Evolutionary conservation across 345 rosid genomes (phyloP), one percentile per base, ranked within the genome.

Genomic region (Salix dunnii): DNA sequence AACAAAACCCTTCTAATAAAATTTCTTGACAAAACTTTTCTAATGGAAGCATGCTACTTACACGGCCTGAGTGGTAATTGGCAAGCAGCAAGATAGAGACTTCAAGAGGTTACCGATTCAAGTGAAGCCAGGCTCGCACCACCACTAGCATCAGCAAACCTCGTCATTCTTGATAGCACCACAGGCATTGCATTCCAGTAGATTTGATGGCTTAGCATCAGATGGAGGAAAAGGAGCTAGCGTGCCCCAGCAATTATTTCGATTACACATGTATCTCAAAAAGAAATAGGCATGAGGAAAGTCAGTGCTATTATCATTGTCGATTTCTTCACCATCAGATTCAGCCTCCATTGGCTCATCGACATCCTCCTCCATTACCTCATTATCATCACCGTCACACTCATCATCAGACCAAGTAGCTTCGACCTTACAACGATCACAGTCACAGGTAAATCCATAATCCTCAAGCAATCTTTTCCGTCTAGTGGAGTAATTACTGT

Each of bases 241-340:
- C 18, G 97, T 93, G 18, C 99, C 99, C 68, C 91, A 73, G 40
- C 99, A 95, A 74, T 87, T 89, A 71, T 87, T 81, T 55, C 81
- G 75, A 67, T 76, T 79, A 71, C 99, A 95, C 95, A 93, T 84
- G 80, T 88, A 95, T 67, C 88, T 91, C 78, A 82, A 11, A 66
- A 95, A 95, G 85, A 95, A 95, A 79, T 91, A 92, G 0, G 97
- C 93, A 4, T 91, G 99, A 36, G 97, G 99, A 35, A 93, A 95
- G 80, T 85, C 87, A 0, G 76, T 17, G 11, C 80, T 84, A 13
- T 68, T 81, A 43, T 35, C 87, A 33, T 75, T 18, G 49, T 13
- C 49, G 17, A 46, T 46, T 14, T 88, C 78, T 68, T 83, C 82
- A 18, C 71, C 79, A 2, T 71, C 79, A 25, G 2, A 2, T 25